A percentile compares a stretch with the other conserved stretches of the same genome.
phyloP scores from a whole-genome alignment of 306 rosid genomes.

The Betula pendula region DNA sequence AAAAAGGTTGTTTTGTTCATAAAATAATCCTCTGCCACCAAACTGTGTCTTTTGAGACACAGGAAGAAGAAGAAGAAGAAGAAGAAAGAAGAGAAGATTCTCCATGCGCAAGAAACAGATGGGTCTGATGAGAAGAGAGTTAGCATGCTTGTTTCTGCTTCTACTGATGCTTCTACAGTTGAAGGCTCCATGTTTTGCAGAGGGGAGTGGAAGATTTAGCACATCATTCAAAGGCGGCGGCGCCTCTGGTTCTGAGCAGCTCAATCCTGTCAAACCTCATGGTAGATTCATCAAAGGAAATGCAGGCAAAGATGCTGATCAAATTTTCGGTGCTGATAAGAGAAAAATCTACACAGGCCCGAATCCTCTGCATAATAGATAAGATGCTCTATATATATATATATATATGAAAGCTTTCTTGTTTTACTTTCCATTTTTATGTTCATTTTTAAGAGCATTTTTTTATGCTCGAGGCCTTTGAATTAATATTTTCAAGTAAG shows the following conservation, averaged over 20 bases:
- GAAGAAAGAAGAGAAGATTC: neutral
- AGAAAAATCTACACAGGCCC: slow-evolving; percentile 90
- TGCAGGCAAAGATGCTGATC: slow-evolving; percentile 31
- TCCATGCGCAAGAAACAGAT: slow-evolving; percentile 53
- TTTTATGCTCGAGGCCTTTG: slow-evolving; percentile 39
- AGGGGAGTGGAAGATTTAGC: slow-evolving; percentile 36
- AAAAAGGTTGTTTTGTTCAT: slow-evolving; percentile 28
- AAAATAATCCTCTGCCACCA: slow-evolving; percentile 3
- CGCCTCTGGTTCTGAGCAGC: slow-evolving; percentile 25
- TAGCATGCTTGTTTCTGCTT: slow-evolving; percentile 43
- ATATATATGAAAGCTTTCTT: slow-evolving; percentile 6
- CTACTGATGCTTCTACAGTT: slow-evolving; percentile 44
- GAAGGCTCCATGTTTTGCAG: slow-evolving; percentile 44
- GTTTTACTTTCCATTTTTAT: slow-evolving; percentile 15
- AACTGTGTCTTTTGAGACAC: neutral
- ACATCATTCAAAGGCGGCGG: slow-evolving; percentile 37
- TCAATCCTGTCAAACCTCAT: slow-evolving; percentile 28
- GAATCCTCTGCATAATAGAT: slow-evolving; percentile 91
- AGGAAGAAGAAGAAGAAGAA: neutral
- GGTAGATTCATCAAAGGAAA: slow-evolving; percentile 27
- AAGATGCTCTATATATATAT: slow-evolving; percentile 20
- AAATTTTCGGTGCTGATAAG: slow-evolving; percentile 62
- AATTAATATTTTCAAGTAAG: slow-evolving; percentile 22
- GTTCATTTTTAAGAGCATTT: slow-evolving; percentile 37
- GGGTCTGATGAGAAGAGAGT: slow-evolving; percentile 32